These are phyloP conservation scores for Penicillium palitans DNA, from an alignment of 2,329 filamentous ascomycete species.

Conservation along the genomic window DNA sequence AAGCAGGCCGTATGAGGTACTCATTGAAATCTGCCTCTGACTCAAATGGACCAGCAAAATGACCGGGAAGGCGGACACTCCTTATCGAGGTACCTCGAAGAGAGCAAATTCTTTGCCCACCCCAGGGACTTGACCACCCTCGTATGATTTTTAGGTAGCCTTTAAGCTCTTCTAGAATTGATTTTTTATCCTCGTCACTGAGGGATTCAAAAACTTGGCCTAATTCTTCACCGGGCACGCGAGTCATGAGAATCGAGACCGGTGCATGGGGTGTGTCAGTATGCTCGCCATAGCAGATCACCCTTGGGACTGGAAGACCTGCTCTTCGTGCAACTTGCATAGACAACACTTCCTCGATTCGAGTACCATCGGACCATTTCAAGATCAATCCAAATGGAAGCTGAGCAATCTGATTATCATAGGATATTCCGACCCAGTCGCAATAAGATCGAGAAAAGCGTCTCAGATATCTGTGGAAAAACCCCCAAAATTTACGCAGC, in stretches of 20 bases:
- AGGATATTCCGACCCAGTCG: conserved; percentile 30
- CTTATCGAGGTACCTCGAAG: conserved; percentile 29
- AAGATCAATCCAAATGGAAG: conserved; percentile 42
- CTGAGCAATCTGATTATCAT: conserved; percentile 35
- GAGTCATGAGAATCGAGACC: conserved; percentile 43
- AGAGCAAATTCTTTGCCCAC: conserved; percentile 31
- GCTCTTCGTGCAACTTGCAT: conserved; percentile 35
- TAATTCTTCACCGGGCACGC: conserved; percentile 37
- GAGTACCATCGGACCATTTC: conserved; percentile 42
- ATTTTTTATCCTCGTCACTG: conserved; percentile 28
- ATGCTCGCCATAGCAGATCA: conserved; percentile 39
- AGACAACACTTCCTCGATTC: conserved; percentile 36
- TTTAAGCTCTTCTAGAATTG: conserved; percentile 33
- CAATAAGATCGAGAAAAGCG: conserved; percentile 35
- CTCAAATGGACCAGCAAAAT: conserved; percentile 29
- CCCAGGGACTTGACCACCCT: conserved; percentile 31
- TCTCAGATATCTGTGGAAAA: conserved; percentile 30
- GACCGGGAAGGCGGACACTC: conserved; percentile 31
- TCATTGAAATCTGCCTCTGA: conserved; percentile 33
- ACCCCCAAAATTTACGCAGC: conserved; percentile 31
- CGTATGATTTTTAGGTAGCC: conserved; percentile 35
- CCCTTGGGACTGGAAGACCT: conserved; percentile 34
- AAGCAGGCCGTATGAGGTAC: conserved; percentile 28
- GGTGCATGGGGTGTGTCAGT: conserved; percentile 32
- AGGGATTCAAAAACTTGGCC: conserved; percentile 34